Conservation (phyloP, 495 filamentous ascomycete genomes). For the Tetracladium setigerum region DNA sequence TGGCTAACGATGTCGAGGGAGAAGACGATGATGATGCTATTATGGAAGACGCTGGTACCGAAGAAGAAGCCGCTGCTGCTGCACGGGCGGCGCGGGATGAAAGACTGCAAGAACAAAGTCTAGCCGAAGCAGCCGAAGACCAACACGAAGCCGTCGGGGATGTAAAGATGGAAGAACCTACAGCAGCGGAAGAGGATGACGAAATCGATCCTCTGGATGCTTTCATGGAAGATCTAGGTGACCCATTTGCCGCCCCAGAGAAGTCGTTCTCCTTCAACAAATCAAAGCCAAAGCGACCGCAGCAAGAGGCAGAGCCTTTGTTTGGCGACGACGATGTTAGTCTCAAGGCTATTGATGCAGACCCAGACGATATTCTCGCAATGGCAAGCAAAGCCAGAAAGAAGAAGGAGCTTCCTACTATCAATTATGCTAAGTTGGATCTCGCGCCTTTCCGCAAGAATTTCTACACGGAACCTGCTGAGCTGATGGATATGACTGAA, state of each 20-base stretch:
- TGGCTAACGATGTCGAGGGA: slow-evolving; percentile 51
- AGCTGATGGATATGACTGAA: slow-evolving; percentile 77
- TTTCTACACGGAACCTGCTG: slow-evolving; percentile 86
- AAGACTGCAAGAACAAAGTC: slow-evolving; percentile 48
- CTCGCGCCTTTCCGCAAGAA: slow-evolving; percentile 84
- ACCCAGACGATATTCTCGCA: slow-evolving; percentile 77
- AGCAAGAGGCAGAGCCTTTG: slow-evolving; percentile 70
- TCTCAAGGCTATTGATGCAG: slow-evolving; percentile 62
- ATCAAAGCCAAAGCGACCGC: slow-evolving; percentile 18
- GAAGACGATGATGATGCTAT: slow-evolving; percentile 71
- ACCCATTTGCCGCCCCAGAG: slow-evolving; percentile 34
- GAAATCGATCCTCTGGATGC: slow-evolving; percentile 91
- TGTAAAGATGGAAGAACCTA: slow-evolving; percentile 32
- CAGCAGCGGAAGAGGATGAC: slow-evolving; percentile 45
- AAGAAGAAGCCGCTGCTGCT: slow-evolving; percentile 81
- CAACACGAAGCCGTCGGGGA: slow-evolving; percentile 28
- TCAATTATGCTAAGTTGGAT: slow-evolving; percentile 78
- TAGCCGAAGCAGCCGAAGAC: slow-evolving; percentile 24
- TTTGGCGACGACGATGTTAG: slow-evolving; percentile 81
- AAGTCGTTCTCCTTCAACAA: slow-evolving; percentile 16
- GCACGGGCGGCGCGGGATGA: slow-evolving; percentile 75
- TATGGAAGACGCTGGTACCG: slow-evolving; percentile 67
- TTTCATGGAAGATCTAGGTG: slow-evolving; percentile 82
- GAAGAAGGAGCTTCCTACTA: slow-evolving; percentile 86
- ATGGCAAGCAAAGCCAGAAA: slow-evolving; percentile 82